Percentiles rank a stretch among this genome's conserved stretches.
Conservation (phyloP, 129 eudicot species). For the Solidago caesia region DNA sequence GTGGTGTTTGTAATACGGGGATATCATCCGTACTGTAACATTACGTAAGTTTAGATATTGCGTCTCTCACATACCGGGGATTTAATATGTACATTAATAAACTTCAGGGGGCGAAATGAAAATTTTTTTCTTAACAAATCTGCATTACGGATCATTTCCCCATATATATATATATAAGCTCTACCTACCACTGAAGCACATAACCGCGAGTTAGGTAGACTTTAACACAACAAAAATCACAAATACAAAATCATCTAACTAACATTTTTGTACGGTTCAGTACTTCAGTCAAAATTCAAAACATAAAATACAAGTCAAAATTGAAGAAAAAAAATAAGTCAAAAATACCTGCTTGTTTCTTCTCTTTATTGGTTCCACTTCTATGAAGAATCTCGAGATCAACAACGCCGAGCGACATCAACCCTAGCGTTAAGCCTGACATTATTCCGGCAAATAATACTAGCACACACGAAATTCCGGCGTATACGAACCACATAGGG, state of each 20-base stretch:
- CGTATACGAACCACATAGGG: slow-evolving; percentile 77
- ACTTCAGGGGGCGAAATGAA: no score
- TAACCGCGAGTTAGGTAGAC: slow-evolving; percentile 18
- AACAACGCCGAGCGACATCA: slow-evolving; percentile 86
- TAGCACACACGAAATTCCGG: slow-evolving; percentile 73
- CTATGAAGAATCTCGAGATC: slow-evolving; percentile 90
- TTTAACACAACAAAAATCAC: no score
- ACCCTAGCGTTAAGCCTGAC: slow-evolving; percentile 89
- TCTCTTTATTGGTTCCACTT: slow-evolving; percentile 68
- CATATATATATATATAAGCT: background rate
- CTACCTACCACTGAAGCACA: slow-evolving; percentile 17
- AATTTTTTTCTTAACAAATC: no score
- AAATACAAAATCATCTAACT: background rate
- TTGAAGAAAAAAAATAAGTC: background rate
- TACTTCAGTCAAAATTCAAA: background rate
- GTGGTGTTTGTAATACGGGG: no score
- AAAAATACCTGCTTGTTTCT: slow-evolving; percentile 81
- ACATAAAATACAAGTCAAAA: background rate
- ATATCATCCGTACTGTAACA: no score
- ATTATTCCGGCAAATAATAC: slow-evolving; percentile 89
- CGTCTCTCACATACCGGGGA: no score
- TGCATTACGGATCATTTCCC: no score
- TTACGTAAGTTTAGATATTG: no score
- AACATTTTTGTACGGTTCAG: no score
- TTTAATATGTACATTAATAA: no score